Conservation (phyloP, 192 early-diverging fungal genomes). For the Umbelopsis ramanniana region DNA sequence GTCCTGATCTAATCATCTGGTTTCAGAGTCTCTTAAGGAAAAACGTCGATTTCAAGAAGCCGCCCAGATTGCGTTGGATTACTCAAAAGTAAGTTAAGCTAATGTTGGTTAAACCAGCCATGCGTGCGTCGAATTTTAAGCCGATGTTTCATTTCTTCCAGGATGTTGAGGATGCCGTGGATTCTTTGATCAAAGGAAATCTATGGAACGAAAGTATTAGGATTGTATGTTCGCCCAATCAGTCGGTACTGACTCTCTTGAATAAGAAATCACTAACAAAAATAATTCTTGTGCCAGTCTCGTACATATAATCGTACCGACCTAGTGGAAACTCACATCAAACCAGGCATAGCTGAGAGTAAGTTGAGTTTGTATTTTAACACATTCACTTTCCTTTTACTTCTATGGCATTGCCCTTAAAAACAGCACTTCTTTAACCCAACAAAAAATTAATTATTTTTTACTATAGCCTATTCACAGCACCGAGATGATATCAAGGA, state of each 20-base stretch:
- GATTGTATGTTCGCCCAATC: constrained; percentile 37
- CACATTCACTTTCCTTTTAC: constrained; percentile 36
- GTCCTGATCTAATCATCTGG: constrained; percentile 23
- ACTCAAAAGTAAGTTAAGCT: constrained; percentile 46
- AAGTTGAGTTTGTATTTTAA: constrained; percentile 23
- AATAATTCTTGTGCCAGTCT: constrained; percentile 38
- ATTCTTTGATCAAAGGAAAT: constrained; percentile 68
- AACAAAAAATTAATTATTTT: not conserved
- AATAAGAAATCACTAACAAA: not conserved
- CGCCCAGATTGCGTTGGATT: constrained; percentile 72
- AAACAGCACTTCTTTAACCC: not conserved
- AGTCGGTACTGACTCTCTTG: not conserved
- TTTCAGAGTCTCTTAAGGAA: constrained; percentile 53
- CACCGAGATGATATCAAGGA: constrained; percentile 68
- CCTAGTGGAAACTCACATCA: constrained; percentile 76
- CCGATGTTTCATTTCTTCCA: constrained; percentile 40
- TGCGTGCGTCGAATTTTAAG: not conserved
- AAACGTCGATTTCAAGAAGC: constrained; percentile 69
- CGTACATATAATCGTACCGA: constrained; percentile 63
- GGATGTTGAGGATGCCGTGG: constrained; percentile 72
- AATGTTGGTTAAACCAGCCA: not conserved
- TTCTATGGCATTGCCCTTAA: constrained; percentile 6
- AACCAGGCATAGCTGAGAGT: constrained; percentile 64
- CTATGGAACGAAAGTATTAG: constrained; percentile 83
- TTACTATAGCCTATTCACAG: constrained; percentile 26